A percentile compares a stretch with the other conserved stretches of the same genome.
Conservation (phyloP, 2,329 filamentous ascomycete genomes). For the Didymella arachidicola region DNA sequence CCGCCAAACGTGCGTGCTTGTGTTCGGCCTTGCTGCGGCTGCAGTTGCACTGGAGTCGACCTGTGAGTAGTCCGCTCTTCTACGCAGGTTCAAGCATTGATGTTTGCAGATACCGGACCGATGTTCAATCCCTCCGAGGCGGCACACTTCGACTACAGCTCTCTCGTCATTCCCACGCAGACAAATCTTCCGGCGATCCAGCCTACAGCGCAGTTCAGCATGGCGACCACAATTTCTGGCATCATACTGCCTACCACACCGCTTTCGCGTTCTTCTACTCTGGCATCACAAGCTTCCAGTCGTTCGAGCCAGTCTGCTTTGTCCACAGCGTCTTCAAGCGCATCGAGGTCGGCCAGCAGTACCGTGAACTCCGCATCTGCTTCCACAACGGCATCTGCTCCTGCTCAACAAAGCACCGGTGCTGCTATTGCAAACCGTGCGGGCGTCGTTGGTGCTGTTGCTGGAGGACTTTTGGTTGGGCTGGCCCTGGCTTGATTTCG, state of each 20-base stretch:
- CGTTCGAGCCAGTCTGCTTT: slow-evolving; percentile 5
- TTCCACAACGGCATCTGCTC: slow-evolving; percentile 22
- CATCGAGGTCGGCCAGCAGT: slow-evolving; percentile 14
- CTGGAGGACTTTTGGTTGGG: slow-evolving; percentile 34
- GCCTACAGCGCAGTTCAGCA: slow-evolving; percentile 16
- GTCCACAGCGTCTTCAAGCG: slow-evolving; percentile 11
- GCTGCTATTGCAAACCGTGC: slow-evolving; percentile 29
- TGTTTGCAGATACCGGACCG: slow-evolving; percentile 27
- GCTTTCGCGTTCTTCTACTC: slow-evolving; percentile 5
- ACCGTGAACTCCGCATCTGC: slow-evolving; percentile 10
- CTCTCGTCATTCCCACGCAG: slow-evolving; percentile 27
- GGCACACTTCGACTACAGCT: slow-evolving; percentile 29
- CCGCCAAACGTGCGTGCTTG: slow-evolving; percentile 19
- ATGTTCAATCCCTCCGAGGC: slow-evolving; percentile 31
- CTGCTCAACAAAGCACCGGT: slow-evolving; percentile 27
- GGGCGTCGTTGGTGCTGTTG: slow-evolving; percentile 28
- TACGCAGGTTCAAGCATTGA: neutral
- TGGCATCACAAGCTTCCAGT: neutral
- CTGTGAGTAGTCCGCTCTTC: neutral
- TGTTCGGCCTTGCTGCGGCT: slow-evolving; percentile 22
- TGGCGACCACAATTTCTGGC: slow-evolving; percentile 17
- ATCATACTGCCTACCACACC: slow-evolving; percentile 9
- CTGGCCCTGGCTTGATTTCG: slow-evolving; percentile 24
- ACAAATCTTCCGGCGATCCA: slow-evolving; percentile 19
- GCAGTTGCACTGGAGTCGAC: slow-evolving; percentile 5